Conservation (phyloP, 352 stramenopile genomes). For the Phytophthora tubulina region DNA sequence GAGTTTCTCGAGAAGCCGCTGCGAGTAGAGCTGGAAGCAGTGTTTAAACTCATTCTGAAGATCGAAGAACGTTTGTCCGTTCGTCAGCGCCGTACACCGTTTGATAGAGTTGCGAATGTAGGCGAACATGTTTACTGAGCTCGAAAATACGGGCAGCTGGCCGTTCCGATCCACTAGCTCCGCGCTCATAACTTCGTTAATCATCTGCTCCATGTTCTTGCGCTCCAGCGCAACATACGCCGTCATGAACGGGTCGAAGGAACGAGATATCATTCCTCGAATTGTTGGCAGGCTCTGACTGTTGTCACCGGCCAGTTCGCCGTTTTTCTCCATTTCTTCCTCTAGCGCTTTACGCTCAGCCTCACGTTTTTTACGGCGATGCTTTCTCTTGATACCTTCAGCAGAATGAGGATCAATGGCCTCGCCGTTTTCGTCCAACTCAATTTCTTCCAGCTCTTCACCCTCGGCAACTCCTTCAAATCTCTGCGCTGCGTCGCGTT, state of each 20-base stretch:
- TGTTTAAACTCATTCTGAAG: slow-evolving; percentile 95
- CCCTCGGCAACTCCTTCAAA: slow-evolving; percentile 69
- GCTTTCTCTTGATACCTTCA: slow-evolving; percentile 79
- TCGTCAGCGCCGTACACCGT: slow-evolving; percentile 96
- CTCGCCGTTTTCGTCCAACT: slow-evolving; percentile 80
- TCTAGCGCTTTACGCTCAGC: slow-evolving; percentile 72
- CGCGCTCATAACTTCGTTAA: slow-evolving; percentile 91
- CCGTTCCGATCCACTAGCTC: slow-evolving; percentile 96
- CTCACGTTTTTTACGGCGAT: slow-evolving; percentile 80
- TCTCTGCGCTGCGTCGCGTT: slow-evolving; percentile 72
- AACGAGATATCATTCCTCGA: slow-evolving; percentile 88
- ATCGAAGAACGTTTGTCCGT: slow-evolving; percentile 98
- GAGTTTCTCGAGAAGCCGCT: slow-evolving; percentile 79
- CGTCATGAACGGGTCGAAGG: slow-evolving; percentile 98
- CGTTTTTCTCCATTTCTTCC: slow-evolving; percentile 71
- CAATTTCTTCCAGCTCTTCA: slow-evolving; percentile 61
- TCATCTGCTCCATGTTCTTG: slow-evolving; percentile 96
- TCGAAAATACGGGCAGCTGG: slow-evolving; percentile 96
- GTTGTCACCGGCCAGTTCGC: slow-evolving; percentile 44
- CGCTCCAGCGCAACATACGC: slow-evolving; percentile 97
- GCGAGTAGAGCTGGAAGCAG: slow-evolving; percentile 81
- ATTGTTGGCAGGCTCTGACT: slow-evolving; percentile 75
- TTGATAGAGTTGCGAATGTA: slow-evolving; percentile 99
- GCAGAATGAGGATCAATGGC: slow-evolving; percentile 77
- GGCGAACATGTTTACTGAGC: slow-evolving; percentile 98